Base-by-base conservation (phyloP, 768 basidiomycete species). In the Agrocybe chaxingu region DNA sequence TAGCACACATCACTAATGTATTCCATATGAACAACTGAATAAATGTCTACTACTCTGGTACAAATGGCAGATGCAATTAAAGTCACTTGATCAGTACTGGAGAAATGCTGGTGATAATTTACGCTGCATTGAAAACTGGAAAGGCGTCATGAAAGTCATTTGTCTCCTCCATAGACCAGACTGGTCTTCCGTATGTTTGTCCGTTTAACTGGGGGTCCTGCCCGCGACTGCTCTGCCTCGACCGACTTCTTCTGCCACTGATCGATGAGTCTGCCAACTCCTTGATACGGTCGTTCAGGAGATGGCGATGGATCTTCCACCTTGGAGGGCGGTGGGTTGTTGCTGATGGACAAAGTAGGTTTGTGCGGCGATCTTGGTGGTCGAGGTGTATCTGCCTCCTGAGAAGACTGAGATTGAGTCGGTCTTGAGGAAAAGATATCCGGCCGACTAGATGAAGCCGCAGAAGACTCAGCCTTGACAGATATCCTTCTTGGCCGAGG, bases 221-320 rank as follows among this genome's bases (percentile, higher is more conserved):
- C 61, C 19, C 65, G 72, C 19, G 70, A 53, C 42, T 67, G 61
- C 34, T 80, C 82, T 13, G 70, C 68, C 56, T 85, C 86, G 12
- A 78, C 83, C 33, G 85, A 81, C 68, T 87, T 92, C 51, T 80
- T 82, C 66, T 93, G 89, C 91, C 91, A 93, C 62, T 92, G 82
- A 62, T 90, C 88, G 56, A 93, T 92, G 33, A 93, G 73, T 68
- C 78, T 88, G 29, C 89, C 85, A 39, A 93, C 91, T 34, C 91
- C 91, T 61, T 82, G 84, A 65, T 85, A 93, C 31, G 87, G 85
- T 48, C 77, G 76, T 61, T 93, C 90, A 7, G 88, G 87, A 7
- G 87, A 85, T 4, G 87, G 72, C 10, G 87, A 74, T 10, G 55
- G 51, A 36, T 62, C 64, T n/a, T 65, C 63, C 16, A 48, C 12